A percentile compares a stretch with the other conserved stretches of the same genome.
These are phyloP conservation scores for Daedaleopsis nitida DNA, from an alignment of 768 basidiomycete species.

Conservation along the genomic window DNA sequence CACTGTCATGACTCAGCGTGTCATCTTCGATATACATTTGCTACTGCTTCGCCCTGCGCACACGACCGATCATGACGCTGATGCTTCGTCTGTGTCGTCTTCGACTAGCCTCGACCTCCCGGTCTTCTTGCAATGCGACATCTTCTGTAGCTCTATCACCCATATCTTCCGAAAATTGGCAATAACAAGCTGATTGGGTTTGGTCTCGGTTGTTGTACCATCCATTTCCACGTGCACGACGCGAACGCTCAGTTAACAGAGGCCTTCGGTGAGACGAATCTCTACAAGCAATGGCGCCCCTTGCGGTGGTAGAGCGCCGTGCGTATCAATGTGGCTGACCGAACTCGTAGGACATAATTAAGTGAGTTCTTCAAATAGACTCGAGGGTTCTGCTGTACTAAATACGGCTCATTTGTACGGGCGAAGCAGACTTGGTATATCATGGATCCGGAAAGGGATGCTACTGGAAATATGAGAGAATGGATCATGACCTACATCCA, in stretches of 20 bases:
- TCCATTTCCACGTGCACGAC: background rate
- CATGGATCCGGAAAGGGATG: too few relatives aligned
- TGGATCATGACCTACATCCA: too few relatives aligned
- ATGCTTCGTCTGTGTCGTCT: background rate
- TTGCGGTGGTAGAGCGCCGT: too few relatives aligned
- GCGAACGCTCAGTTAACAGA: background rate
- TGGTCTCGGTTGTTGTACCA: constrained; percentile 8
- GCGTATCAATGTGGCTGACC: background rate
- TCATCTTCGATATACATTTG: background rate
- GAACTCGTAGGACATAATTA: too few relatives aligned
- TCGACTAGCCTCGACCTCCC: background rate
- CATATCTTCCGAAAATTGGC: background rate
- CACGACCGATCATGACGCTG: background rate
- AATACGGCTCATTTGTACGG: too few relatives aligned
- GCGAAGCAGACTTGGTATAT: too few relatives aligned
- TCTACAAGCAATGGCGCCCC: background rate
- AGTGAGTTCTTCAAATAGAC: too few relatives aligned
- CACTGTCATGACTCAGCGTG: constrained; percentile 29
- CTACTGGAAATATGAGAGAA: too few relatives aligned
- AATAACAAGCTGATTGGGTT: constrained; percentile 12
- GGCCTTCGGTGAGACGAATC: background rate
- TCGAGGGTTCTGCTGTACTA: too few relatives aligned
- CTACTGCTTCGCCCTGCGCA: background rate
- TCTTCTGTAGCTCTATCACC: constrained; percentile 20
- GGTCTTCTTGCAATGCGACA: constrained; percentile 2